These are phyloP conservation scores for Alternaria ethzedia DNA, from an alignment of 2,329 filamentous ascomycete genomes.

Conservation along the genomic window DNA sequence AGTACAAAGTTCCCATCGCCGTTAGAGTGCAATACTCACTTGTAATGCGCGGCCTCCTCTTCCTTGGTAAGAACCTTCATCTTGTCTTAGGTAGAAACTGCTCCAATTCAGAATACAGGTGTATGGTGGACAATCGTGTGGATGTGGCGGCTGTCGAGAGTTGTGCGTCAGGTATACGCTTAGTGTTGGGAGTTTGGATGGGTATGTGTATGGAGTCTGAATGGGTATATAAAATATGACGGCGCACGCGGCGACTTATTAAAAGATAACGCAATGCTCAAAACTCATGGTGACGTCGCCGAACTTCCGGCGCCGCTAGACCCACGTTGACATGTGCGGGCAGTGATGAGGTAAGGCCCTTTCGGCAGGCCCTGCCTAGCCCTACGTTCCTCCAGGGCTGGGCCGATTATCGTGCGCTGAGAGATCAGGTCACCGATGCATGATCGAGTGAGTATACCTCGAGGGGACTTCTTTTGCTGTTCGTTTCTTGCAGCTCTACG, in stretches of 20 bases:
- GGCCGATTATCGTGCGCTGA: slow-evolving; percentile 13
- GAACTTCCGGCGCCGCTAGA: slow-evolving; percentile 36
- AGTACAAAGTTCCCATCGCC: slow-evolving; percentile 8
- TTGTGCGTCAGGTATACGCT: not conserved
- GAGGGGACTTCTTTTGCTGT: not conserved
- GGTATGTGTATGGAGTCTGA: not conserved
- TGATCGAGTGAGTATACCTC: slow-evolving; percentile 12
- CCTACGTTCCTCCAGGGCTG: slow-evolving; percentile 4
- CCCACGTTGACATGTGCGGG: slow-evolving; percentile 9
- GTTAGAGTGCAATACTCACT: slow-evolving; percentile 50
- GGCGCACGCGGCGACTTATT: slow-evolving; percentile 29
- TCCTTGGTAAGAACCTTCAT: slow-evolving; percentile 98
- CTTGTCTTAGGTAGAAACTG: slow-evolving; percentile 10
- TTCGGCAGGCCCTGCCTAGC: slow-evolving; percentile 33
- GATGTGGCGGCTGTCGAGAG: not conserved
- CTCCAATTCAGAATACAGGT: not conserved
- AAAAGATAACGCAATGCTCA: slow-evolving; percentile 35
- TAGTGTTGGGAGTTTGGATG: not conserved
- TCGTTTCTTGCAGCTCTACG: not conserved
- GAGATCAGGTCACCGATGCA: slow-evolving; percentile 28
- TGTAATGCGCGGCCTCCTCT: slow-evolving; percentile 88
- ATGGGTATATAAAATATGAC: slow-evolving; percentile 3
- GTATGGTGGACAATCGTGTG: not conserved
- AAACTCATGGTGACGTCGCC: slow-evolving; percentile 48
- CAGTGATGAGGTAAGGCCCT: slow-evolving; percentile 29